Evolutionary conservation across 352 stramenopile genomes (phyloP).

Genomic region (Saprolegnia diclina): DNA sequence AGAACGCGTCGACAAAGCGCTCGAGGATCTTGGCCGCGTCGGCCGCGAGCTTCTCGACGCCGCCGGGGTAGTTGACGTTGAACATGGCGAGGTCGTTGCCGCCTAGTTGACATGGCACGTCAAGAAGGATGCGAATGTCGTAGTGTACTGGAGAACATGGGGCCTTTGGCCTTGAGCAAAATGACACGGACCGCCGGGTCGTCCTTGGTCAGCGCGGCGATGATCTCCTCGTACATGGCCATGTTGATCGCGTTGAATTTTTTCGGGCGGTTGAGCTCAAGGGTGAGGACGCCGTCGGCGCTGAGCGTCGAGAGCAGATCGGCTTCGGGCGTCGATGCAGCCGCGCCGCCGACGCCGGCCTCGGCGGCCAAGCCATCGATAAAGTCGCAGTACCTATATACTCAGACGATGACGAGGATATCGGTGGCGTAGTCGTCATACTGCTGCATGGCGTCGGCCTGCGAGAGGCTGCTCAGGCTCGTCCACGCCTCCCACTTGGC

Average conservation of each 20-base stretch:
- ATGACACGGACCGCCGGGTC: constrained; percentile 77
- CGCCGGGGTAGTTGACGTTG: constrained; percentile 42
- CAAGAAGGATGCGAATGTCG: not conserved
- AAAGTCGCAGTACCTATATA: constrained; percentile 53
- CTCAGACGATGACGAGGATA: constrained; percentile 9
- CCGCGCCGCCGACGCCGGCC: constrained; percentile 32
- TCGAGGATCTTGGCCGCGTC: constrained; percentile 50
- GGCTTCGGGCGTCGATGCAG: constrained; percentile 1
- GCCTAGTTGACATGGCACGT: constrained; percentile 1
- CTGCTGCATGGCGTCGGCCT: constrained; percentile 59
- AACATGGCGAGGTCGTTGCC: constrained; percentile 86
- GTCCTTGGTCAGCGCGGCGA: constrained; percentile 55
- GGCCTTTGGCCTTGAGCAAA: constrained; percentile 75
- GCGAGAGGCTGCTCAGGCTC: constrained; percentile 54
- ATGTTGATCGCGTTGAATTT: constrained; percentile 86
- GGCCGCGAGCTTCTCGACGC: constrained; percentile 53
- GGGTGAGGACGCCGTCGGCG: constrained; percentile 54
- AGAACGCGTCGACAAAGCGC: constrained; percentile 65
- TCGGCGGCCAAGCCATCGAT: constrained; percentile 59
- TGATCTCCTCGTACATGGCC: constrained; percentile 74
- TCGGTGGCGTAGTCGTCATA: constrained; percentile 17
- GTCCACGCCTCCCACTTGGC: constrained; percentile 81
- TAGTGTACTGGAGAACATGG: constrained; percentile 76
- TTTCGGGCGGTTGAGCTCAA: constrained; percentile 71
- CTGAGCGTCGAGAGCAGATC: constrained; percentile 27